These are phyloP conservation scores for Coemansia sp. DNA, from an alignment of 192 early-diverging fungal species.

Conservation along the genomic window DNA sequence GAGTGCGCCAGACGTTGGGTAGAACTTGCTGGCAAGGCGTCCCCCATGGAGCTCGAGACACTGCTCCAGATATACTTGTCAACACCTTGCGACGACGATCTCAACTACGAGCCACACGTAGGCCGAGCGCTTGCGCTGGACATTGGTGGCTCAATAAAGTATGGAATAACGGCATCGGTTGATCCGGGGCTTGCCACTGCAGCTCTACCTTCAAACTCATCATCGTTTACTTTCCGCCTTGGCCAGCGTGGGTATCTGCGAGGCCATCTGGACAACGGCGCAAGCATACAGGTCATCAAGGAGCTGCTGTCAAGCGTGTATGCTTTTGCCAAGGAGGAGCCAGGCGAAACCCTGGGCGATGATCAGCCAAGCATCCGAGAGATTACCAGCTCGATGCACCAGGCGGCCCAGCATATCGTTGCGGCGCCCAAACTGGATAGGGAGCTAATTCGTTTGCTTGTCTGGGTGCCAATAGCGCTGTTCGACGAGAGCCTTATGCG, in stretches of 20 bases:
- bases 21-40: slow-evolving; percentile 58
- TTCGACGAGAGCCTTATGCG: slow-evolving; percentile 81
- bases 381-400: slow-evolving; percentile 23
- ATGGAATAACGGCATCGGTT: slow-evolving; percentile 11
- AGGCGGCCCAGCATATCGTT: slow-evolving; percentile 31
- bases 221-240: slow-evolving; percentile 39
- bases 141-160: slow-evolving; percentile 48
- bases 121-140: slow-evolving; percentile 73
- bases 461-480: slow-evolving; percentile 80
- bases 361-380: slow-evolving; percentile 12
- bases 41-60: slow-evolving; percentile 70
- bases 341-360: slow-evolving; percentile 26
- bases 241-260: slow-evolving; percentile 42
- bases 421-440: slow-evolving; percentile 24
- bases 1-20: slow-evolving; percentile 71
- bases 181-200: slow-evolving; percentile 5
- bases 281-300: slow-evolving; percentile 38
- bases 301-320: slow-evolving; percentile 30
- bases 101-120: slow-evolving; percentile 64
- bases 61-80: slow-evolving; percentile 71
- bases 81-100: slow-evolving; percentile 58
- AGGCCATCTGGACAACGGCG: slow-evolving; percentile 26
- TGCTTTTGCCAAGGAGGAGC: slow-evolving; percentile 22
- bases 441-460: slow-evolving; percentile 76
- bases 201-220: slow-evolving; percentile 36